A percentile compares a stretch with the other conserved stretches of the same genome.
Evolutionary conservation across 495 filamentous ascomycete species (phyloP).

Genomic region (Pyronema domesticum): DNA sequence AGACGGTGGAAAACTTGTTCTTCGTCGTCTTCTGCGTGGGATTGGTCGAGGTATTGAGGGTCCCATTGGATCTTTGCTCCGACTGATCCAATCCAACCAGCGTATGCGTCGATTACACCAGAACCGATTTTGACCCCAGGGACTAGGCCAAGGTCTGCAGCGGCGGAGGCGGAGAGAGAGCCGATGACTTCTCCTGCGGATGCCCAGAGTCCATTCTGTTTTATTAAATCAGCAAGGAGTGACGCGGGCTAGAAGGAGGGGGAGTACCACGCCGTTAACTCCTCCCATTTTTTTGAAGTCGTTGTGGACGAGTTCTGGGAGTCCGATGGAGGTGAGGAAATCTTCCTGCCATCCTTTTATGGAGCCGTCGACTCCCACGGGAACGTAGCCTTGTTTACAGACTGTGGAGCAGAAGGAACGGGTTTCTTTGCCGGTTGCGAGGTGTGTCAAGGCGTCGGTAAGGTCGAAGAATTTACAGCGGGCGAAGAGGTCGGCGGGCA

Average conservation of each 20-base stretch:
- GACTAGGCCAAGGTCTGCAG: constrained; percentile 64
- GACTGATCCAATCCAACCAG: constrained; percentile 97
- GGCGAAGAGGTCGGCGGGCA: constrained; percentile 79
- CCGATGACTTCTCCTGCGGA: constrained; percentile 85
- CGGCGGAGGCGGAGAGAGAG: constrained; percentile 65
- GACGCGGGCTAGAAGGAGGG: constrained; percentile 6
- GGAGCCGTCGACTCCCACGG: constrained; percentile 87
- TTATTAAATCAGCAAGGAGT: constrained; percentile 8
- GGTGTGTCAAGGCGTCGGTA: constrained; percentile 79
- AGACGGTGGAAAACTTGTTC: constrained; percentile 84
- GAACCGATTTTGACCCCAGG: constrained; percentile 81
- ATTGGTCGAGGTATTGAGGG: constrained; percentile 39
- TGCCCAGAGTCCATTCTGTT: constrained; percentile 70
- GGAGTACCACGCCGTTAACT: constrained; percentile 74
- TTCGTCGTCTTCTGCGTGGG: constrained; percentile 52
- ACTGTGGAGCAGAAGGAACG: constrained; percentile 84
- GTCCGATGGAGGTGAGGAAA: constrained; percentile 67
- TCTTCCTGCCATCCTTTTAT: constrained; percentile 97
- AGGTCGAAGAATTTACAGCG: constrained; percentile 94
- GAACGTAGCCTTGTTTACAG: constrained; percentile 91
- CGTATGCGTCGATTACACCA: constrained; percentile 95
- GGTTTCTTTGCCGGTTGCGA: constrained; percentile 86
- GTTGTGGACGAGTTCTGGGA: constrained; percentile 63
- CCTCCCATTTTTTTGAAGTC: constrained; percentile 84
- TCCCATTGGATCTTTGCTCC: constrained; percentile 71